These are phyloP conservation scores for Cicer yamashitae DNA, from an alignment of 306 rosid genomes.

Conservation along the genomic window DNA sequence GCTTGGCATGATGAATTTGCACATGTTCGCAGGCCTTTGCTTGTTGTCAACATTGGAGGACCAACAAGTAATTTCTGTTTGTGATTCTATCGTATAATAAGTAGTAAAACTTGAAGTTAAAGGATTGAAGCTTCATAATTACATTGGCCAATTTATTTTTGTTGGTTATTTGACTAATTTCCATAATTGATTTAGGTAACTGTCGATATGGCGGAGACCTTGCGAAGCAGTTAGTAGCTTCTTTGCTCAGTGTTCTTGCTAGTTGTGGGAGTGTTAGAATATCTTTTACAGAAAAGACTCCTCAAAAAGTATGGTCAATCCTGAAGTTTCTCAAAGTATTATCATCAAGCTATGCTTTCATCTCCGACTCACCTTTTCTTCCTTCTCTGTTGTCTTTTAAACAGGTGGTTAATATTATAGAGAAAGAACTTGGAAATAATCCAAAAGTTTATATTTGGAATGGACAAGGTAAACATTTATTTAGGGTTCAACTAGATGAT, in stretches of 20 bases:
- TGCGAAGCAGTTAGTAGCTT: constrained; percentile 75
- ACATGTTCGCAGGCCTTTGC: constrained; percentile 78
- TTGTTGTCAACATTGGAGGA: constrained; percentile 83
- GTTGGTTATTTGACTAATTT: constrained; percentile 34
- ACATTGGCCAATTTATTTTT: background rate
- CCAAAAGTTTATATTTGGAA: constrained; percentile 87
- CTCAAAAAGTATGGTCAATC: constrained; percentile 66
- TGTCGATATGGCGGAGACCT: constrained; percentile 88
- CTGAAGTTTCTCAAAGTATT: constrained; percentile 11
- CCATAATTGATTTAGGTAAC: constrained; percentile 59
- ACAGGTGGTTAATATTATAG: constrained; percentile 69
- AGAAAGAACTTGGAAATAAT: constrained; percentile 77
- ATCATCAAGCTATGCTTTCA: background rate
- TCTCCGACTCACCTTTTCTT: constrained; percentile 16
- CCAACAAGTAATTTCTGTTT: constrained; percentile 68
- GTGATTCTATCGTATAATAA: constrained; percentile 39
- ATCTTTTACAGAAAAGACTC: constrained; percentile 89
- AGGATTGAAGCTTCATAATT: constrained; percentile 2
- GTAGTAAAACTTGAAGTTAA: background rate
- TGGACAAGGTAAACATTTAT: constrained; percentile 67
- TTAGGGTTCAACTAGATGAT: constrained; percentile 34
- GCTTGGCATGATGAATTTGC: constrained; percentile 87
- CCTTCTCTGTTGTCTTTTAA: constrained; percentile 39
- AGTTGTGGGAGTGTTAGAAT: constrained; percentile 92
- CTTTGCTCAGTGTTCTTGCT: constrained; percentile 68